Percentiles rank a stretch among this genome's conserved stretches.
Conservation (phyloP, 352 stramenopile genomes). For the Hyaloperonospora brassicae region DNA sequence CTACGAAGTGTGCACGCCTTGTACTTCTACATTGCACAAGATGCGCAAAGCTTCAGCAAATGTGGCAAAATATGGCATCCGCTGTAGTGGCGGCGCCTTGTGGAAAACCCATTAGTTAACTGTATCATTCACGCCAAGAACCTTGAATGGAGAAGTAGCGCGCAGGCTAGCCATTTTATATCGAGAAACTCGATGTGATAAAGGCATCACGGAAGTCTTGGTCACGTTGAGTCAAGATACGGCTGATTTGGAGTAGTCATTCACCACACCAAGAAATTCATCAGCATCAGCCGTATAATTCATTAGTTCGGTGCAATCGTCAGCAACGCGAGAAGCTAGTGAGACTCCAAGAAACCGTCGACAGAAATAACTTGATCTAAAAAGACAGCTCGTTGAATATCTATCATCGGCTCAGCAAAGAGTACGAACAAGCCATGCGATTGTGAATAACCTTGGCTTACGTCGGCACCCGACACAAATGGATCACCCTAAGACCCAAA, state of each 20-base stretch:
- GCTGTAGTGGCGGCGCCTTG: neutral
- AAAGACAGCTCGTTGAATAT: neutral
- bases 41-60: neutral
- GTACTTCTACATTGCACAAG: neutral
- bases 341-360: neutral
- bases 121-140: neutral
- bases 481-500: conserved; percentile 4
- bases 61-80: neutral
- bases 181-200: neutral
- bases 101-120: neutral
- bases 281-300: neutral
- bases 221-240: neutral
- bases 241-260: neutral
- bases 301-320: neutral
- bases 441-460: conserved; percentile 14
- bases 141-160: neutral
- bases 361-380: neutral
- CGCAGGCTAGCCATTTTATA: neutral
- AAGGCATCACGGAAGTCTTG: neutral
- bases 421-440: conserved; percentile 13
- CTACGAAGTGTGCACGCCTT: neutral
- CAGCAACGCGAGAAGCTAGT: neutral
- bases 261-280: neutral
- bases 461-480: conserved; percentile 6
- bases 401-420: conserved; percentile 3